Base-by-base conservation (phyloP, 345 rosid genomes). In the Draba incana region DNA sequence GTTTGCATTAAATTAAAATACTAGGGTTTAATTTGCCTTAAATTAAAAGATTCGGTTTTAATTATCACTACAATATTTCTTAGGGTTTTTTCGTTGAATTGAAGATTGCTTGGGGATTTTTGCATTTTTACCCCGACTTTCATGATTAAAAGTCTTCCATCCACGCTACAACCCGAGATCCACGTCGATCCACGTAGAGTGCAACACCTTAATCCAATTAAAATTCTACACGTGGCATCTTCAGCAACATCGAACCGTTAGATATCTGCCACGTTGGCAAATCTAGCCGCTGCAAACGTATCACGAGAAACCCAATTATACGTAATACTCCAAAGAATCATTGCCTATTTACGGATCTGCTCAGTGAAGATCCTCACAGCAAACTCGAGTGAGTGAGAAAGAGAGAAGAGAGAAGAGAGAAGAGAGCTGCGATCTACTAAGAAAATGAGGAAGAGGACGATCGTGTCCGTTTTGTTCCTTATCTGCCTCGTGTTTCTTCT, bases 391-490 rank as follows among this genome's bases (percentile, higher is more conserved):
- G 51, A 59, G 74, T 38, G 39, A 48, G 52, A 3, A 45, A 57
- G 45, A 1, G 38, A 30, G 47, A 31, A 54, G 62, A 44, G 53
- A 30, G 47, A 31, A 54, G 62, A 44, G 53, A 45, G n/a, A 44
- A 47, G 35, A 69, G 69, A 43, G 37, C 41, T 56, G 43, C 61
- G 35, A 63, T 62, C 64, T 42, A 30, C 37, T 6, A 33, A 33
- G 23, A 68, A 75, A 8, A 94, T 91, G 99, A 81, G 90, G 95
- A 91, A 83, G 86, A 86, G 92, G 99, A 82, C 98, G 75, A 33
- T 89, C 74, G 86, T 92, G 79, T 86, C 91, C 86, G 86, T 78
- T 49, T 70, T 91, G 75, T 69, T 94, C 79, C 84, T 91, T 20
- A 65, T 91, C 44, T 87, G 85, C 43, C 77, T 94, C 35, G 73